Evolutionary conservation across 441 rosid genomes (phyloP), one percentile per base, ranked within the genome.

Genomic region (Gossypium lobatum): DNA sequence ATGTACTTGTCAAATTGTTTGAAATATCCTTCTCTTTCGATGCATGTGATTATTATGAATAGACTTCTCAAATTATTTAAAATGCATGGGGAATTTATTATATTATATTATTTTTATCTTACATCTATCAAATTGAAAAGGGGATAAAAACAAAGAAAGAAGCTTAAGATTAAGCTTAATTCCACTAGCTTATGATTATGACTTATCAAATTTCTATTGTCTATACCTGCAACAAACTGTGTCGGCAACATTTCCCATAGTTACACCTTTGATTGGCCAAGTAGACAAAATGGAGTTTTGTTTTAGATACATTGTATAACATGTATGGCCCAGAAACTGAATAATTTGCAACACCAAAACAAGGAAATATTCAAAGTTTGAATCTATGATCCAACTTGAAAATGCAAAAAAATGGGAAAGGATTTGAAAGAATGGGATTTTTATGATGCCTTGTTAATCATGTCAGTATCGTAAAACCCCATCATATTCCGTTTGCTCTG

Each of bases 401-500:
- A 39, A 37, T 34, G 50, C 37, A 31, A 31, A 31, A 31, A 31
- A 31, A 31, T 4, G 37, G 28, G 17, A 58, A 55, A 55, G 61
- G 37, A 31, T 31, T 31, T 31, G 37, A 55, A 55, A 23, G 16
- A 5, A 46, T 46, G 53, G 4, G 39, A 39, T 48, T 48, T 48
- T 48, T 23, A 14, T 25, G 39, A 46, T 46, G 71, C 58, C 20
- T 23, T 23, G 31, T 46, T 66, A 10, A 6, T 66, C 58, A 23
- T 50, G 42, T 48, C 59, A 26, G 8, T 25, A 26, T 67, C 42
- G 31, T n/a, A 25, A 67, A 21, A 65, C 1, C 53, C 28, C 16
- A n/a, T 64, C 54, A 66, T 13, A 66, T 26, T 72, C 79, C 80
- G 79, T 64, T 20, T 37, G 48, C 48, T 31, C 37, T 34, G 72